Evolutionary conservation across 2,329 filamentous ascomycete species (phyloP).

Genomic region (Immersiporthe knoxdaviesiana): DNA sequence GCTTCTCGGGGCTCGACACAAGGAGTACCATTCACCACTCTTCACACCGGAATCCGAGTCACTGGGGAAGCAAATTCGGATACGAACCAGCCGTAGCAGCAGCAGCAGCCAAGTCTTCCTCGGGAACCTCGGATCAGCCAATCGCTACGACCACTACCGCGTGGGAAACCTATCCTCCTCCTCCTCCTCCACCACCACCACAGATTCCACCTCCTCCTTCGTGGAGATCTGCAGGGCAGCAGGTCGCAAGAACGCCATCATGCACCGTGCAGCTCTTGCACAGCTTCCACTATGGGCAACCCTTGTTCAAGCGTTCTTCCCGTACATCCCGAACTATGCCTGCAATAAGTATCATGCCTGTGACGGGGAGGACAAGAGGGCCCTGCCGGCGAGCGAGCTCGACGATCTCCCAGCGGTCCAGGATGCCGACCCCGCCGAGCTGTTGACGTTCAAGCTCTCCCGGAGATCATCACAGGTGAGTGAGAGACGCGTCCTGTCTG

Average conservation of each 20-base stretch:
- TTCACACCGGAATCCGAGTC: constrained; percentile 17
- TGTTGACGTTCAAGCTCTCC: constrained; percentile 47
- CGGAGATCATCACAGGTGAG: constrained; percentile 43
- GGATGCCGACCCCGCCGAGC: constrained; percentile 18
- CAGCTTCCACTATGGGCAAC: constrained; percentile 54
- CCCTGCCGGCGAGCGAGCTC: constrained; percentile 24
- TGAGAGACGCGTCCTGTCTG: constrained; percentile 17
- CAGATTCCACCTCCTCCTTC: neutral
- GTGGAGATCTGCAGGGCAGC: neutral
- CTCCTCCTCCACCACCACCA: constrained; percentile 1
- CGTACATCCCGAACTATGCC: constrained; percentile 43
- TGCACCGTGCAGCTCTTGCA: constrained; percentile 47
- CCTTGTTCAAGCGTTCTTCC: constrained; percentile 52
- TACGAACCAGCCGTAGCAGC: neutral
- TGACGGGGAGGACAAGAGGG: constrained; percentile 32
- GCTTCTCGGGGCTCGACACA: constrained; percentile 16
- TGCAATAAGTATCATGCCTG: constrained; percentile 37
- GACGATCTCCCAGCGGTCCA: neutral
- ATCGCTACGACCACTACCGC: neutral
- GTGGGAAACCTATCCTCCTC: neutral
- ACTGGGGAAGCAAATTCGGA: neutral
- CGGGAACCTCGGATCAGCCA: neutral
- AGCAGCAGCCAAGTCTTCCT: neutral
- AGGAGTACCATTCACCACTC: constrained; percentile 21
- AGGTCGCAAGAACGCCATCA: constrained; percentile 35